phyloP scores from a whole-genome alignment of 208 protist species.

The Leishmania major region DNA sequence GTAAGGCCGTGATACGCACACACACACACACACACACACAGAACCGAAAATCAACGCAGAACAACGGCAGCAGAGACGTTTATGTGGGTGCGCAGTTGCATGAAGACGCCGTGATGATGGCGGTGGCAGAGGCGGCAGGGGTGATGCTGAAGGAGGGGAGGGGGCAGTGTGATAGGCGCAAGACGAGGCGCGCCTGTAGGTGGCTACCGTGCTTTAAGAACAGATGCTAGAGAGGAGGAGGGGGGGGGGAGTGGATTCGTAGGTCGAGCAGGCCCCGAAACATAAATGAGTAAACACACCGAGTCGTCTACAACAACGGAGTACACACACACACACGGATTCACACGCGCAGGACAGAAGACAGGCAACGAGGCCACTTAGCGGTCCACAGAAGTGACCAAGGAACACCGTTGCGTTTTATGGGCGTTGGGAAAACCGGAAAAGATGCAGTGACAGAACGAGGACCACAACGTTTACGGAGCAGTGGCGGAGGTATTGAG shows the following conservation, averaged over 20 bases:
- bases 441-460: no score
- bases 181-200: background rate
- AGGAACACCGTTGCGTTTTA: no score
- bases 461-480: background rate
- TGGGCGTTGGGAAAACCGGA: no score
- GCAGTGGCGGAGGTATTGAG: background rate
- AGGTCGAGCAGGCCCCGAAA: background rate
- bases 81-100: background rate
- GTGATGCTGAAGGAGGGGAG: background rate
- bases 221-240: background rate
- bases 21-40: background rate
- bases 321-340: no score
- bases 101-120: background rate
- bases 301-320: no score
- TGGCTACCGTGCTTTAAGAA: background rate
- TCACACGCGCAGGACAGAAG: background rate
- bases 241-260: background rate
- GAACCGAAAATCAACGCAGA: background rate
- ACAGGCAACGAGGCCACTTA: background rate
- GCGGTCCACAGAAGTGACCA: no score
- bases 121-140: background rate
- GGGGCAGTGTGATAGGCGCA: background rate
- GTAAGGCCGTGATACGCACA: background rate
- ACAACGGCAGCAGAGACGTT: background rate
- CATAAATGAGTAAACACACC: no score